Evolutionary conservation across 495 filamentous ascomycete species (phyloP), one percentile per base, ranked within the genome.

Genomic region (Tuber magnatum): DNA sequence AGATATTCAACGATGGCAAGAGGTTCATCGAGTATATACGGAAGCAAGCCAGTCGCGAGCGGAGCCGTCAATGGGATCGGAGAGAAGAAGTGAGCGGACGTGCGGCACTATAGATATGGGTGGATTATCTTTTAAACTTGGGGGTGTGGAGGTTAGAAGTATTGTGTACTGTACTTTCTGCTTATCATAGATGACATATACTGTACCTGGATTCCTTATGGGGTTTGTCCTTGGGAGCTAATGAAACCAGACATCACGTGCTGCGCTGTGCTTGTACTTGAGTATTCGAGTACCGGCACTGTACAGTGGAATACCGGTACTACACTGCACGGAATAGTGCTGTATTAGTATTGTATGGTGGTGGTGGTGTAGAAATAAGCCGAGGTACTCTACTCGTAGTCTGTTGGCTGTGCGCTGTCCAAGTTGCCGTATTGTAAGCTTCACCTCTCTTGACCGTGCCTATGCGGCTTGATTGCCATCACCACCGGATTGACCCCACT

Each of bases 1-100:
- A 82, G 48, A 74, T 82, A 12, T 76, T 81, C 44, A 73, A 68
- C 32, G 80, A 82, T 74, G 77, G 77, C 22, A 74, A 78, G 51
- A 69, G 69, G 35, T 81, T 81, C 73, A 77, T 82, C 68, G 74
- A 81, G 43, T 81, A 80, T 73, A 56, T 79, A 40, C 43, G 56
- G 69, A 80, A 74, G 48, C 32, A 80, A 80, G 48, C 32, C 56
- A 14, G 56, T 6, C 16, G 28, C 56, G 6, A 35, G 16, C 16
- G 56, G 20, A 28, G 8, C 28, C 56, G 14, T 65, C 56, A 35
- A 35, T 35, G 56, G n/a, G 24, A 51, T 51, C 22, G 51, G n/a
- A 32, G 51, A 56, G 24, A 28, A 65, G 56, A 61, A 20, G 14
- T 65, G 56, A 35, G 56, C 12, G 28, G 28, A 35, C 5, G 56